These are phyloP conservation scores for Calonectria naviculata DNA, from an alignment of 2,329 filamentous ascomycete species.

Conservation along the genomic window DNA sequence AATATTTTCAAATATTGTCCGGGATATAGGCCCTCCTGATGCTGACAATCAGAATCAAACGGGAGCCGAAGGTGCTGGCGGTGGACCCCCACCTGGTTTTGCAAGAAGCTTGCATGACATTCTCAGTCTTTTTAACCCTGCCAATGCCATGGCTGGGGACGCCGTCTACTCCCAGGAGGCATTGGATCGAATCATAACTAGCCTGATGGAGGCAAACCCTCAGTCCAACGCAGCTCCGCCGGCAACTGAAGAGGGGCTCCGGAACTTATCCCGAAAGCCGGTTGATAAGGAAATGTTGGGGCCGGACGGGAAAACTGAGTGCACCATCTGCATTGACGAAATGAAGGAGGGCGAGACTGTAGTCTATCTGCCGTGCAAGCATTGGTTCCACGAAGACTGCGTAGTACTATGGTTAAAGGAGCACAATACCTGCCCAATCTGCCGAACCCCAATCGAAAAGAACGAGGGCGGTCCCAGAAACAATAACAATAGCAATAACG, in stretches of 20 bases:
- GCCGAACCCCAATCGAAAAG: slow-evolving; percentile 69
- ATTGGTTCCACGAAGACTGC: slow-evolving; percentile 93
- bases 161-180: slow-evolving; percentile 92
- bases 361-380: slow-evolving; percentile 83
- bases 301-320: slow-evolving; percentile 78
- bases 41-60: slow-evolving; percentile 39
- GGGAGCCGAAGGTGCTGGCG: slow-evolving; percentile 26
- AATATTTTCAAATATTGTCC: slow-evolving; percentile 59
- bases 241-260: slow-evolving; percentile 80
- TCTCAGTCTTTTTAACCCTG: slow-evolving; percentile 64
- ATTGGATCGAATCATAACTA: slow-evolving; percentile 86
- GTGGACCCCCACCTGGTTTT: slow-evolving; percentile 36
- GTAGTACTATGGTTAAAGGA: slow-evolving; percentile 86
- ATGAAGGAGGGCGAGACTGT: slow-evolving; percentile 80
- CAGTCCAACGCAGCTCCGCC: slow-evolving; percentile 84
- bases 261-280: slow-evolving; percentile 76
- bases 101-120: slow-evolving; percentile 61
- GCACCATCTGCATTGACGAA: slow-evolving; percentile 94
- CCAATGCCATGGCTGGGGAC: slow-evolving; percentile 73
- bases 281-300: slow-evolving; percentile 77
- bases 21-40: slow-evolving; percentile 49
- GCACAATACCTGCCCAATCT: slow-evolving; percentile 93
- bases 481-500: slow-evolving; percentile 25
- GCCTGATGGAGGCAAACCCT: slow-evolving; percentile 87
- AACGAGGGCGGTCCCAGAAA: slow-evolving; percentile 32